Evolutionary conservation across 768 basidiomycete species (phyloP).

Genomic region (Tubosaeta sp.): DNA sequence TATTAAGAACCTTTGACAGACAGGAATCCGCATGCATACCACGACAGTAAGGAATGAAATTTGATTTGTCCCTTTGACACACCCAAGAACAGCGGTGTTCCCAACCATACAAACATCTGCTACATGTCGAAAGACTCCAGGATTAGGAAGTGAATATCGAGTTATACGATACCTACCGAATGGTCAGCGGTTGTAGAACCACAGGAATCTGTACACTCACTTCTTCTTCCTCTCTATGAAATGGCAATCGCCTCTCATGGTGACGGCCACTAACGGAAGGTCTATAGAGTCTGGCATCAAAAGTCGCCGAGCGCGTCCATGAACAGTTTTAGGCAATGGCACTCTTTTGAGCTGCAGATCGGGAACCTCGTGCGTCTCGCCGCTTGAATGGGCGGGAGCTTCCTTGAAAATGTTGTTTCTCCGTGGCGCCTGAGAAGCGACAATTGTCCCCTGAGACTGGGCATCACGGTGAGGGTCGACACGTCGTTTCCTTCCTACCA

Average conservation of each 20-base stretch:
- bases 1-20: constrained; percentile 21
- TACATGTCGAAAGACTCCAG: constrained; percentile 36
- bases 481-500: constrained; percentile 9
- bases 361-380: constrained; percentile 12
- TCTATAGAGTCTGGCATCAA: constrained; percentile 23
- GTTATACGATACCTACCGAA: constrained; percentile 33
- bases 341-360: constrained; percentile 27
- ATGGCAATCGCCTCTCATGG: constrained; percentile 45
- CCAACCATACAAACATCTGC: constrained; percentile 43
- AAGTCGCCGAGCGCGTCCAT: constrained; percentile 32
- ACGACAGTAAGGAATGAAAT: constrained; percentile 37
- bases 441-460: not conserved
- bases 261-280: constrained; percentile 39
- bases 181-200: constrained; percentile 11
- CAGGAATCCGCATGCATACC: constrained; percentile 28
- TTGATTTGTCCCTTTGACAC: constrained; percentile 39
- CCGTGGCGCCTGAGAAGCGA: constrained; percentile 2
- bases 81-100: constrained; percentile 41
- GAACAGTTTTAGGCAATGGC: constrained; percentile 28
- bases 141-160: constrained; percentile 36
- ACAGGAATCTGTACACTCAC: constrained; percentile 15
- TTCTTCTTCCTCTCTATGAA: constrained; percentile 35
- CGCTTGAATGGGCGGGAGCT: constrained; percentile 12
- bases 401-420: constrained; percentile 5
- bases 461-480: constrained; percentile 1